Percentiles rank a stretch among this genome's conserved stretches.
Conservation (phyloP, 495 filamentous ascomycete species). For the Aspergillus cristatus region DNA sequence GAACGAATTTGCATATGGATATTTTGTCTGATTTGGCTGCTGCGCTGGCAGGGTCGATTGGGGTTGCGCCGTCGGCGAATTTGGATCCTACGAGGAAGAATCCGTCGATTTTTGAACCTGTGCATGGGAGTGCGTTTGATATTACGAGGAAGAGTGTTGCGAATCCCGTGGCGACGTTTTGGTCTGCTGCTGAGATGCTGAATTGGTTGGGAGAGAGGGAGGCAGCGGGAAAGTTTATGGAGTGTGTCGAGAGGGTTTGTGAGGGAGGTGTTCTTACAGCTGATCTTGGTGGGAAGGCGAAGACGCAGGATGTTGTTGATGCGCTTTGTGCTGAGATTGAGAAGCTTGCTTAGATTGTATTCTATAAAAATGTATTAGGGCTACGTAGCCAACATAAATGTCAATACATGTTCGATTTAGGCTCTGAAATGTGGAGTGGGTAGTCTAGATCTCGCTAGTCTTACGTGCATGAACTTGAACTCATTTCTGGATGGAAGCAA, state of each 20-base stretch:
- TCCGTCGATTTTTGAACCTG: slow-evolving; percentile 53
- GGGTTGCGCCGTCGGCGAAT: slow-evolving; percentile 45
- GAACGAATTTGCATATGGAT: slow-evolving; percentile 43
- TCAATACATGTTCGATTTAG: too few species aligned
- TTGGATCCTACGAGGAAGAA: slow-evolving; percentile 48
- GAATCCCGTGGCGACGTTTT: slow-evolving; percentile 58
- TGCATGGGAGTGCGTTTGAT: slow-evolving; percentile 54
- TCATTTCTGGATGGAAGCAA: too few species aligned
- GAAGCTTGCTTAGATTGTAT: too few species aligned
- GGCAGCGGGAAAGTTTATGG: slow-evolving; percentile 43
- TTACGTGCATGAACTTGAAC: too few species aligned
- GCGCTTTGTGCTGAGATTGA: slow-evolving; percentile 47
- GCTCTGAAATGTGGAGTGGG: too few species aligned
- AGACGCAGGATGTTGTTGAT: slow-evolving; percentile 46
- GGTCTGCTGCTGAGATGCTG: slow-evolving; percentile 56
- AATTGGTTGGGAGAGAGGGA: slow-evolving; percentile 47
- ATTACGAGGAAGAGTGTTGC: slow-evolving; percentile 57
- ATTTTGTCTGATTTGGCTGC: slow-evolving; percentile 45
- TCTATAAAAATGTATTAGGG: too few species aligned
- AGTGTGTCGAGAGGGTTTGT: slow-evolving; percentile 47
- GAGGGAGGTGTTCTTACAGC: slow-evolving; percentile 45
- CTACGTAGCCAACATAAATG: too few species aligned
- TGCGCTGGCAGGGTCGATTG: slow-evolving; percentile 38
- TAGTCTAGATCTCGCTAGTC: too few species aligned
- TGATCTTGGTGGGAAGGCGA: slow-evolving; percentile 45